phyloP scores from a whole-genome alignment of 2,329 filamentous ascomycete species.

The Cercospora citrullina region DNA sequence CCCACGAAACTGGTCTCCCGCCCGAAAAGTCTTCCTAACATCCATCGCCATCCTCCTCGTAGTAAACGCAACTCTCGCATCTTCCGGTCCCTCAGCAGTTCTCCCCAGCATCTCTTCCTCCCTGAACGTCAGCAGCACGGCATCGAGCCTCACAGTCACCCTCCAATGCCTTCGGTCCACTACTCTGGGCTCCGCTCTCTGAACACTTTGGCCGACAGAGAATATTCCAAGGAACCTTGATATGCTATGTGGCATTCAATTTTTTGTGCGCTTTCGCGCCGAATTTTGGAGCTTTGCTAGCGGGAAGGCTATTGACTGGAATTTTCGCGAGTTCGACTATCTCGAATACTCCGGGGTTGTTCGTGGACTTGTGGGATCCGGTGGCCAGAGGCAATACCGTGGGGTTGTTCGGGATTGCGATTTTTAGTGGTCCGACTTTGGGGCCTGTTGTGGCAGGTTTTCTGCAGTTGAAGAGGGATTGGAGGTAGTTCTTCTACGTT shows the following conservation, averaged over 20 bases:
- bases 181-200: constrained; percentile 59
- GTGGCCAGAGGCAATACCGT: constrained; percentile 51
- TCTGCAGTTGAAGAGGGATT: constrained; percentile 58
- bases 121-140: constrained; percentile 38
- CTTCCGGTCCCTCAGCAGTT: constrained; percentile 45
- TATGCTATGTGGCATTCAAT: constrained; percentile 38
- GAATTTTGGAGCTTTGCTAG: constrained; percentile 44
- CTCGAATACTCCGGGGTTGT: constrained; percentile 46
- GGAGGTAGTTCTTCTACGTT: constrained; percentile 60
- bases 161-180: constrained; percentile 55
- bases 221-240: constrained; percentile 38
- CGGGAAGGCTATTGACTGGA: constrained; percentile 46
- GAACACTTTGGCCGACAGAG: constrained; percentile 57
- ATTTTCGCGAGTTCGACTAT: constrained; percentile 43
- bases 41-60: constrained; percentile 48
- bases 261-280: constrained; percentile 41
- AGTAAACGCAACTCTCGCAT: constrained; percentile 58
- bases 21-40: constrained; percentile 46
- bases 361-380: constrained; percentile 46
- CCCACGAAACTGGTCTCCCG: constrained; percentile 48
- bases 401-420: constrained; percentile 63
- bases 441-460: constrained; percentile 66
- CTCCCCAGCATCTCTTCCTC: not conserved
- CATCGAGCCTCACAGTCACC: constrained; percentile 43
- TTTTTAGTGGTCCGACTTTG: constrained; percentile 62